Percentiles rank a stretch among this genome's conserved stretches.
These are phyloP conservation scores for Ceratobasidium sp. DNA, from an alignment of 1,284 basidiomycete species.

Conservation along the genomic window DNA sequence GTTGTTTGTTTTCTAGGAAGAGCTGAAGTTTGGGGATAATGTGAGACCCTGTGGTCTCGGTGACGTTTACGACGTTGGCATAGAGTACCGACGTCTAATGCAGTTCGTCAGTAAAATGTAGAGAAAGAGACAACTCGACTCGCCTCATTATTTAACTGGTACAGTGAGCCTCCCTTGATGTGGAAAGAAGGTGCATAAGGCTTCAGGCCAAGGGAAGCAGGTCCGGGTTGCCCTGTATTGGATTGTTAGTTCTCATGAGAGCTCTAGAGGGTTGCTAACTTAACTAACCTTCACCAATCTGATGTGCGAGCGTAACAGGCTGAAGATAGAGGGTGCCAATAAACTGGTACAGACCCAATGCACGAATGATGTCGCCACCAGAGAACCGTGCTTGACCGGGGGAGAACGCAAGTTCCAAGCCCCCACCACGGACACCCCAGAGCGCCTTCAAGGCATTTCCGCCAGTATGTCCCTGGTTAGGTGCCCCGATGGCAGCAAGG, in stretches of 20 bases:
- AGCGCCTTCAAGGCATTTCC: constrained; percentile 23
- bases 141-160: constrained; percentile 42
- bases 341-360: constrained; percentile 37
- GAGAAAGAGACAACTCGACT: neutral
- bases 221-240: constrained; percentile 28
- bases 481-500: constrained; percentile 21
- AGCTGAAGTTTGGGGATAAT: constrained; percentile 35
- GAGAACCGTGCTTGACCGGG: constrained; percentile 28
- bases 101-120: no score
- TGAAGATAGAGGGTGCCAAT: constrained; percentile 40
- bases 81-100: constrained; percentile 38
- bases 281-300: constrained; percentile 28
- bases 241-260: neutral
- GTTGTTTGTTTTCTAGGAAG: constrained; percentile 33
- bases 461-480: constrained; percentile 28
- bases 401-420: constrained; percentile 26
- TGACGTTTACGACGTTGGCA: constrained; percentile 41
- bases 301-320: constrained; percentile 21
- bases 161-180: constrained; percentile 31
- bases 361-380: constrained; percentile 32
- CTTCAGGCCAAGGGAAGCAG: constrained; percentile 40
- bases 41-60: constrained; percentile 31
- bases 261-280: neutral
- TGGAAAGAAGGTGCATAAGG: constrained; percentile 41
- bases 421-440: constrained; percentile 30